A percentile compares a stretch with the other conserved stretches of the same genome.
Evolutionary conservation across 192 early-diverging fungal genomes (phyloP).

Genomic region (Oehlia diaphana): DNA sequence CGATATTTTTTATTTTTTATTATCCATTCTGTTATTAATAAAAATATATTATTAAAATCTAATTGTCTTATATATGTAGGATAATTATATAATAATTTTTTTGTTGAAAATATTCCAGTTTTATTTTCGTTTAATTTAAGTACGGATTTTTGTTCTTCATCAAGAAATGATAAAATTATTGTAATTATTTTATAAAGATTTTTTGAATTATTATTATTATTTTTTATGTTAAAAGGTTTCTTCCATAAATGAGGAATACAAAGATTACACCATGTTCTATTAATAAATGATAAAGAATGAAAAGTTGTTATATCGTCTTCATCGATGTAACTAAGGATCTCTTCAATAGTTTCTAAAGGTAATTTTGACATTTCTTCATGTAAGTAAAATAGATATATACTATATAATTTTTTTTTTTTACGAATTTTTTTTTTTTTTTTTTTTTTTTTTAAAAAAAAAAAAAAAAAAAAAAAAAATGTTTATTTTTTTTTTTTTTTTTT

Average conservation of each 20-base stretch:
- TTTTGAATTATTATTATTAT: background rate
- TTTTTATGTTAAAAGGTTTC: background rate
- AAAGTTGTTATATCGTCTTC: background rate
- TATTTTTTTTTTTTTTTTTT: too few relatives aligned
- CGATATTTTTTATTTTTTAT: background rate
- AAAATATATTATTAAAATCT: background rate
- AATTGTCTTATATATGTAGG: background rate
- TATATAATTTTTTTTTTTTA: too few relatives aligned
- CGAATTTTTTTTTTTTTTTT: too few relatives aligned
- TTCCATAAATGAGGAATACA: background rate
- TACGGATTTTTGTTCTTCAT: background rate
- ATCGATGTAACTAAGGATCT: background rate
- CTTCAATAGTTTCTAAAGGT: background rate
- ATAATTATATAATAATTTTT: background rate
- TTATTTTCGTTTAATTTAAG: background rate
- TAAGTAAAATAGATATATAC: too few relatives aligned
- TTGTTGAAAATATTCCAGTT: background rate
- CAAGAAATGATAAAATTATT: background rate
- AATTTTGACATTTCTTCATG: background rate
- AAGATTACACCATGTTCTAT: background rate
- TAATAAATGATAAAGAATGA: background rate
- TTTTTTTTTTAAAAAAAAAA: too few relatives aligned
- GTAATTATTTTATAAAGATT: background rate
- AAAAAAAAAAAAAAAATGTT: too few relatives aligned
- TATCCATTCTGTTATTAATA: background rate